Conservation (phyloP, 2,329 filamentous ascomycete genomes). For the Ustilaginoidea virens region DNA sequence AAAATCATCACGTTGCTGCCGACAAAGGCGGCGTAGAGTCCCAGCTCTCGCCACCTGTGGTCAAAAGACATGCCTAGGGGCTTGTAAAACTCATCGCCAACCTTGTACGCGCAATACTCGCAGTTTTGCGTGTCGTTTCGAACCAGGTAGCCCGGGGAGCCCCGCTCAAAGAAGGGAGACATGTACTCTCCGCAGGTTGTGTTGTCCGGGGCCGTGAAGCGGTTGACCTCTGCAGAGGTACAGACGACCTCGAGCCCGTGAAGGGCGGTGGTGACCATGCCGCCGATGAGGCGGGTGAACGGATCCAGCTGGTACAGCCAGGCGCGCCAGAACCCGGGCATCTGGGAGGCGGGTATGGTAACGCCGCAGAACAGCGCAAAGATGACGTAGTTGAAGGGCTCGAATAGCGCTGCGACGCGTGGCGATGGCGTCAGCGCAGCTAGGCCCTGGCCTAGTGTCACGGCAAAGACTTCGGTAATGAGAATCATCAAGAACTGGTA, state of each 20-base stretch:
- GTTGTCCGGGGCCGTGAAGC: slow-evolving; percentile 49
- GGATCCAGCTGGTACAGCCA: slow-evolving; percentile 77
- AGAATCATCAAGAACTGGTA: slow-evolving; percentile 81
- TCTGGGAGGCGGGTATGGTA: slow-evolving; percentile 62
- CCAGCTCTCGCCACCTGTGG: slow-evolving; percentile 67
- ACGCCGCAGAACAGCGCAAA: slow-evolving; percentile 83
- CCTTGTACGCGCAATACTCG: slow-evolving; percentile 66
- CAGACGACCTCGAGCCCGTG: slow-evolving; percentile 51
- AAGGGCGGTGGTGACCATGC: slow-evolving; percentile 66
- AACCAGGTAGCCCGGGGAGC: slow-evolving; percentile 58
- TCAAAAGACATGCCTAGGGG: slow-evolving; percentile 50
- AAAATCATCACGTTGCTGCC: slow-evolving; percentile 58
- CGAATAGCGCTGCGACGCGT: slow-evolving; percentile 65
- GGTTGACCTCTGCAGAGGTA: slow-evolving; percentile 43
- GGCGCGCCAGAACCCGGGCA: slow-evolving; percentile 61
- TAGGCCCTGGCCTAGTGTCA: slow-evolving; percentile 63
- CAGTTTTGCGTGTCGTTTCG: slow-evolving; percentile 51
- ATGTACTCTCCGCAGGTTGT: slow-evolving; percentile 65
- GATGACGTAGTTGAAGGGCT: slow-evolving; percentile 70
- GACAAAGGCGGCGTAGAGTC: slow-evolving; percentile 63
- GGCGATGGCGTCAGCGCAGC: slow-evolving; percentile 63
- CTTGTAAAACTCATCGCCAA: slow-evolving; percentile 68
- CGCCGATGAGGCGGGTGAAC: slow-evolving; percentile 67
- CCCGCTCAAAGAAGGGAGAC: slow-evolving; percentile 48
- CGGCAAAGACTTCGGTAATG: slow-evolving; percentile 70